Percentiles rank a stretch among this genome's conserved stretches.
phyloP scores from a whole-genome alignment of 2,329 filamentous ascomycete genomes.

The Ustulina deusta region DNA sequence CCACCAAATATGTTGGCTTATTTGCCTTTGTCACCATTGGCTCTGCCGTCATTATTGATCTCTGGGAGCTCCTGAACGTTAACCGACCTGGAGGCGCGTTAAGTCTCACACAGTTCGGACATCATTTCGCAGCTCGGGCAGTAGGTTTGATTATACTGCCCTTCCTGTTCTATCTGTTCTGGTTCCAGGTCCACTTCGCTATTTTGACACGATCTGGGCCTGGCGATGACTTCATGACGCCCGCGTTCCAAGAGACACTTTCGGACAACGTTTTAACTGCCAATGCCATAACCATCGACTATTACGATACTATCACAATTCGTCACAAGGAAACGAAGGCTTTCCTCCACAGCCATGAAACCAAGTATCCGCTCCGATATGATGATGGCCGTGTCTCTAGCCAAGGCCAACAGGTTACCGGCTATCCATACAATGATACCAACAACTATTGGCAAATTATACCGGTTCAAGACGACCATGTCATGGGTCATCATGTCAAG shows the following conservation, averaged over 20 bases:
- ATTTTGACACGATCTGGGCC: conserved; percentile 90
- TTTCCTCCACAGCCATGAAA: conserved; percentile 92
- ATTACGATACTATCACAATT: conserved; percentile 88
- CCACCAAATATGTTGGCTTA: conserved; percentile 95
- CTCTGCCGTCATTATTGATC: conserved; percentile 90
- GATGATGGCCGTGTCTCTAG: conserved; percentile 97
- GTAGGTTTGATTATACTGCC: conserved; percentile 89
- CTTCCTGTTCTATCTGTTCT: conserved; percentile 98
- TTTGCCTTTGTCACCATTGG: conserved; percentile 99
- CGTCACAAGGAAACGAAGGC: conserved; percentile 98
- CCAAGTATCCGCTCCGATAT: conserved; percentile 91
- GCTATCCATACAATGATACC: conserved; percentile 97
- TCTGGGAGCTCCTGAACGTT: conserved; percentile 94
- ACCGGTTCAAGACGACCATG: conserved; percentile 71
- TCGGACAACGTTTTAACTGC: conserved; percentile 94
- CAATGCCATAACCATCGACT: conserved; percentile 87
- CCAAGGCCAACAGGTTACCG: conserved; percentile 97
- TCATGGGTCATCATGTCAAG: conserved; percentile 73
- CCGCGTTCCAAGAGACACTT: conserved; percentile 96
- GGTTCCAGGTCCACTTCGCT: conserved; percentile 99
- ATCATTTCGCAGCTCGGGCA: conserved; percentile 90
- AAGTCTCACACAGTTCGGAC: conserved; percentile 80
- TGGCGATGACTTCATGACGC: conserved; percentile 98
- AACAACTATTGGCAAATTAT: conserved; percentile 99
- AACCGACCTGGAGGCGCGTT: conserved; percentile 87